Percentiles rank a stretch among this genome's conserved stretches.
These are phyloP conservation scores for Candida coquimbonensis DNA, from an alignment of 805 yeast genomes.

Conservation along the genomic window DNA sequence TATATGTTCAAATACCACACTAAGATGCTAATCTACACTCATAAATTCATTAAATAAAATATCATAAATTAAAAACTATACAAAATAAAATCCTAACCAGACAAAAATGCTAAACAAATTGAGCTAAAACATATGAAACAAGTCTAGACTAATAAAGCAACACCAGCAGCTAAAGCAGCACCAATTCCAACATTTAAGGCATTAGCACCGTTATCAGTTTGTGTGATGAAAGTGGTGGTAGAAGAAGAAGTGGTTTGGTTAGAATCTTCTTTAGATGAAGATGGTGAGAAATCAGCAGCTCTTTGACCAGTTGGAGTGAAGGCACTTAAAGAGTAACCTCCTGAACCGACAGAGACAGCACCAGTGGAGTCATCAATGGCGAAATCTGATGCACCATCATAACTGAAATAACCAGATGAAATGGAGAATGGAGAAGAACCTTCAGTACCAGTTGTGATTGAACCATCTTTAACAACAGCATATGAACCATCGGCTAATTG, in stretches of 20 bases:
- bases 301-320: conserved; percentile 17
- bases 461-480: conserved; percentile 23
- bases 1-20: no score
- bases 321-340: conserved; percentile 16
- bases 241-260: no score
- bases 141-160: conserved; percentile 23
- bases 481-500: conserved; percentile 24
- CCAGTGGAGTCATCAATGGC: conserved; percentile 26
- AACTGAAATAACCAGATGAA: conserved; percentile 30
- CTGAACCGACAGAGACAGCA: background rate
- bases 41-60: no score
- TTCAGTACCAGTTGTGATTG: conserved; percentile 21
- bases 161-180: conserved; percentile 26
- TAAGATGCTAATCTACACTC: no score
- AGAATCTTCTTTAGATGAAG: background rate
- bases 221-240: conserved; percentile 3
- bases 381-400: conserved; percentile 29
- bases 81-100: background rate
- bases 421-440: conserved; percentile 36
- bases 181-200: conserved; percentile 14
- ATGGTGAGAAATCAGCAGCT: conserved; percentile 21
- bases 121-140: no score
- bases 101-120: background rate
- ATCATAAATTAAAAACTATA: no score
- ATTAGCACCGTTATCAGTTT: conserved; percentile 22